These are phyloP conservation scores for Corylus heterophylla DNA, from an alignment of 306 rosid genomes.

Conservation along the genomic window DNA sequence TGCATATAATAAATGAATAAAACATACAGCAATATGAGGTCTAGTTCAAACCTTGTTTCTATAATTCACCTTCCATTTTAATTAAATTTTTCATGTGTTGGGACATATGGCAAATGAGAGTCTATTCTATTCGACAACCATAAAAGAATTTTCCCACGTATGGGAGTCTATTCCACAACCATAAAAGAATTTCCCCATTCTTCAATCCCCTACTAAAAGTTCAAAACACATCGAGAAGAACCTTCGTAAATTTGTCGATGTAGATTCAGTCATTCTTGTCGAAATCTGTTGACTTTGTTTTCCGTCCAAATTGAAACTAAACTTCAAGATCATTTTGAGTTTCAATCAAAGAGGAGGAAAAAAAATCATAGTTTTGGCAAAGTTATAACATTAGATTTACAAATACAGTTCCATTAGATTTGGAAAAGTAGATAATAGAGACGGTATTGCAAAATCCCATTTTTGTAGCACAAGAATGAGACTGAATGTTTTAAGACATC, in stretches of 20 bases:
- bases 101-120: no score
- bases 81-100: no score
- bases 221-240: not conserved
- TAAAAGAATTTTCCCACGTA: no score
- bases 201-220: not conserved
- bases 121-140: no score
- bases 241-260: not conserved
- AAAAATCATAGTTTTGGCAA: not conserved
- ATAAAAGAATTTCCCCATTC: not conserved
- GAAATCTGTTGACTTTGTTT: not conserved
- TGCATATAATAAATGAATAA: conserved; percentile 28
- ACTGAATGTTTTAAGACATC: not conserved
- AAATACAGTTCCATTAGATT: not conserved
- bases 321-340: not conserved
- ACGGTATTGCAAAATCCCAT: not conserved
- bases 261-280: not conserved
- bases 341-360: not conserved
- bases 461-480: not conserved
- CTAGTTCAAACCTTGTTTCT: no score
- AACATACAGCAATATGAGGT: conserved; percentile 3
- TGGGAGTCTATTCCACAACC: not conserved
- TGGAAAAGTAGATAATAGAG: not conserved
- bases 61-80: no score
- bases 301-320: not conserved
- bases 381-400: not conserved